phyloP scores from a whole-genome alignment of 2,329 filamentous ascomycete genomes.

The Beauveria varroae region DNA sequence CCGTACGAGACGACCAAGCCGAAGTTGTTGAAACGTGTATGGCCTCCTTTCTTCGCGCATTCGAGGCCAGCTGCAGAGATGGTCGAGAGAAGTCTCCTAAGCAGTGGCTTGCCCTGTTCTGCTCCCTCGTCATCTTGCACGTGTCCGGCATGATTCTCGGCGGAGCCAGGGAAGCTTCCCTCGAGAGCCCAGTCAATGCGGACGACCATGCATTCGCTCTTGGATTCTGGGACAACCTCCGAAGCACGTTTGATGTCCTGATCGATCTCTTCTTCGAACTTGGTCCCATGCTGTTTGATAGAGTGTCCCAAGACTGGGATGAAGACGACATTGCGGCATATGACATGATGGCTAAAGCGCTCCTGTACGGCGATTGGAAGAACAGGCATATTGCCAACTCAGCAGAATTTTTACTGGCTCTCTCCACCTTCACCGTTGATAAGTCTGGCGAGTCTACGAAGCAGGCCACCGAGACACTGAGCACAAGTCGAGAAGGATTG shows the following conservation, averaged over 20 bases:
- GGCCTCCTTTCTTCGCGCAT: slow-evolving; percentile 43
- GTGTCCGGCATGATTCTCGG: slow-evolving; percentile 44
- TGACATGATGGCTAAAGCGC: slow-evolving; percentile 6
- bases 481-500: background rate
- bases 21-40: slow-evolving; percentile 43
- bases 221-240: background rate
- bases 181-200: background rate
- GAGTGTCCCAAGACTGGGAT: slow-evolving; percentile 3
- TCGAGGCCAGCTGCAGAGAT: slow-evolving; percentile 37
- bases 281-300: slow-evolving; percentile 4
- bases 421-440: background rate
- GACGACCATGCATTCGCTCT: slow-evolving; percentile 5
- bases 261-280: background rate
- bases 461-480: background rate
- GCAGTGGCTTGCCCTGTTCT: slow-evolving; percentile 45
- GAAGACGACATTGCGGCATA: background rate
- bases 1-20: slow-evolving; percentile 39
- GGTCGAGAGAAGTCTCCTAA: slow-evolving; percentile 28
- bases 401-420: background rate
- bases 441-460: background rate
- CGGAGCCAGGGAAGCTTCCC: slow-evolving; percentile 26
- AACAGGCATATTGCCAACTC: background rate
- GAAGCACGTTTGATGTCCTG: background rate
- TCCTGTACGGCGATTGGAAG: slow-evolving; percentile 1
- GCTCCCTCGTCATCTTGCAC: slow-evolving; percentile 53